These are phyloP conservation scores for Cryptosporidium sp. DNA, from an alignment of 169 alveolate species.

Conservation along the genomic window DNA sequence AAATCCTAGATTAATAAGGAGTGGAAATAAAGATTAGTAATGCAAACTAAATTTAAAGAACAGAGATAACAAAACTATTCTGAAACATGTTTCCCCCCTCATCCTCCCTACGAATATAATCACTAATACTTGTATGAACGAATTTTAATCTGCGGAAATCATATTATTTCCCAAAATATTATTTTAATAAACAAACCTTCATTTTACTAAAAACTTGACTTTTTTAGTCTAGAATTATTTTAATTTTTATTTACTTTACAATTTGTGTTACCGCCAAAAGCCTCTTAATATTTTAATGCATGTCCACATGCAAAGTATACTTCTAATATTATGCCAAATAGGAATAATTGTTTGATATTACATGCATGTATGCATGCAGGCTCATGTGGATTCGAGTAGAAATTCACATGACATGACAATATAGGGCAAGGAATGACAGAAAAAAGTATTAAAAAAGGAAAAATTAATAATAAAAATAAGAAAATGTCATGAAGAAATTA, in stretches of 20 bases:
- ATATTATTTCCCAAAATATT: not conserved
- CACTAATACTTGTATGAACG: too few relatives aligned
- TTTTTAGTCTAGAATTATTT: not conserved
- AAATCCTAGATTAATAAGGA: not conserved
- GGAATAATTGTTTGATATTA: not conserved
- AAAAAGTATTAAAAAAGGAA: constrained; percentile 8
- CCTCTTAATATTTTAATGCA: not conserved
- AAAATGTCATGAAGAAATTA: constrained; percentile 35
- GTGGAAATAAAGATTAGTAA: not conserved
- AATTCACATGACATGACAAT: not conserved
- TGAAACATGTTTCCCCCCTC: not conserved
- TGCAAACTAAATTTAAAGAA: not conserved
- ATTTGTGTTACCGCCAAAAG: not conserved
- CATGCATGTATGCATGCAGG: constrained; percentile 10
- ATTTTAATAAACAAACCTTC: too few relatives aligned
- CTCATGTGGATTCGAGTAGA: not conserved
- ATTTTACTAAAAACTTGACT: not conserved
- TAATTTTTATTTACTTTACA: not conserved
- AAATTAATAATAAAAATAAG: not conserved
- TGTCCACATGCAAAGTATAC: constrained; percentile 18
- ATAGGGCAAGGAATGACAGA: not conserved
- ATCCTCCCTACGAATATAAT: not conserved
- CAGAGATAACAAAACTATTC: too few relatives aligned
- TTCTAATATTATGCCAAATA: not conserved
- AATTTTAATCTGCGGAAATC: too few relatives aligned